phyloP scores from a whole-genome alignment of 257 asterid genomes.

The Paraleonurus japonicus region DNA sequence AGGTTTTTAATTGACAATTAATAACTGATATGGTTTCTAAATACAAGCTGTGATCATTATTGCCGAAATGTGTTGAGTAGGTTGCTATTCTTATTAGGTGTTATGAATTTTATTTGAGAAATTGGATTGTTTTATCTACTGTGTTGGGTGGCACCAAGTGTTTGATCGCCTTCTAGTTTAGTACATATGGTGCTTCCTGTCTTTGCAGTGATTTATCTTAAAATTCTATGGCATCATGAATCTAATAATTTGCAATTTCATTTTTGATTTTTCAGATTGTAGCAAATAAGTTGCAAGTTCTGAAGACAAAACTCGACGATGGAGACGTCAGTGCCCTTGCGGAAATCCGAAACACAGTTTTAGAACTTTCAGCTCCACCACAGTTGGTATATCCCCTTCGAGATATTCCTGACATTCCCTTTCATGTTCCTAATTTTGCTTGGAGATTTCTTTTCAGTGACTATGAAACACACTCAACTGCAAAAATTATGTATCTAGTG shows the following conservation, averaged over 20 bases:
- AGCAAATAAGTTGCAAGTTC: slow-evolving; percentile 53
- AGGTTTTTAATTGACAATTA: no score
- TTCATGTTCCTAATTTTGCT: not conserved
- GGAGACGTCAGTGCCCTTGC: slow-evolving; percentile 67
- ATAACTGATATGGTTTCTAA: not conserved
- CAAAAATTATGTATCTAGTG: not conserved
- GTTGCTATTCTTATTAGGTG: slow-evolving; percentile 1
- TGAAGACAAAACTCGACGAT: slow-evolving; percentile 49
- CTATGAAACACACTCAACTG: not conserved
- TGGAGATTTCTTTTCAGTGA: slow-evolving; percentile 1
- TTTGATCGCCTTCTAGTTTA: not conserved
- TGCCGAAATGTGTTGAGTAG: no score
- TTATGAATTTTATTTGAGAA: not conserved
- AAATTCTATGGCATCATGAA: slow-evolving; percentile 12
- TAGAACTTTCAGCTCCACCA: slow-evolving; percentile 84
- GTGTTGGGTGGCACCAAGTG: not conserved
- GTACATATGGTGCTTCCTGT: not conserved
- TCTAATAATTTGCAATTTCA: slow-evolving; percentile 7
- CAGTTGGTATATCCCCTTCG: slow-evolving; percentile 59
- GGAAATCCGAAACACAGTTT: slow-evolving; percentile 72
- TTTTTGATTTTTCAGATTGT: slow-evolving; percentile 66
- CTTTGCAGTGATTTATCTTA: slow-evolving; percentile 19
- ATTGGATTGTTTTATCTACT: not conserved
- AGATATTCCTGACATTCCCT: not conserved
- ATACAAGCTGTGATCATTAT: not conserved